These are phyloP conservation scores for Ehretia macrophylla DNA, from an alignment of 257 asterid species.

Conservation along the genomic window DNA sequence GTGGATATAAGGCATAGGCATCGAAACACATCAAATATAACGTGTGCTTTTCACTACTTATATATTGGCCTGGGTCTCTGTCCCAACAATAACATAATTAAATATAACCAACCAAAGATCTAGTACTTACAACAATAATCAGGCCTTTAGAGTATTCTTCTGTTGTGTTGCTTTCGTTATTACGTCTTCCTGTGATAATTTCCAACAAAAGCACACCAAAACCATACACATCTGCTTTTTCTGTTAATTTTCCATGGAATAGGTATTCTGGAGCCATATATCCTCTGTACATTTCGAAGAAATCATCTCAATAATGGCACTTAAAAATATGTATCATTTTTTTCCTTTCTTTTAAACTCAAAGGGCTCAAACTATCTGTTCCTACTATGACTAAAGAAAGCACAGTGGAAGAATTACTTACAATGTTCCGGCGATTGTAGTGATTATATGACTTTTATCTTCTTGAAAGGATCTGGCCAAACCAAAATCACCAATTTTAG, in stretches of 20 bases:
- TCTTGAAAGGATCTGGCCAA: constrained; percentile 72
- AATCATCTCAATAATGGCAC: too few species aligned
- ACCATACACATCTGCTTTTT: constrained; percentile 68
- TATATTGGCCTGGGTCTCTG: too few species aligned
- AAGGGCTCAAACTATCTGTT: too few species aligned
- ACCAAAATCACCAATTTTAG: constrained; percentile 78
- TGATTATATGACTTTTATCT: constrained; percentile 71
- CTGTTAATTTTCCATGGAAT: constrained; percentile 56
- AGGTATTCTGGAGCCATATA: constrained; percentile 80
- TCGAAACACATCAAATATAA: too few species aligned
- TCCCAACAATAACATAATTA: too few species aligned
- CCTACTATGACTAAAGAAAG: too few species aligned
- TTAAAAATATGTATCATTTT: background rate
- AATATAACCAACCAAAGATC: background rate
- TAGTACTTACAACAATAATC: constrained; percentile 42
- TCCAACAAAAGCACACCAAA: constrained; percentile 69
- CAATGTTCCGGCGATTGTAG: constrained; percentile 79
- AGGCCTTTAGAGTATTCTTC: constrained; percentile 53
- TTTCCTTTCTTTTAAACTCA: background rate
- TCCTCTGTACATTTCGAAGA: constrained; percentile 37
- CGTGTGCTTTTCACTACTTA: too few species aligned
- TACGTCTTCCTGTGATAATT: constrained; percentile 56
- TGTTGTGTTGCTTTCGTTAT: constrained; percentile 50
- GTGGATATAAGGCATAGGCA: too few species aligned
- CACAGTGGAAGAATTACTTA: constrained; percentile 27